Evolutionary conservation across 352 stramenopile genomes (phyloP), one percentile per base, ranked within the genome.

Genomic region (Globisporangium perplexum): DNA sequence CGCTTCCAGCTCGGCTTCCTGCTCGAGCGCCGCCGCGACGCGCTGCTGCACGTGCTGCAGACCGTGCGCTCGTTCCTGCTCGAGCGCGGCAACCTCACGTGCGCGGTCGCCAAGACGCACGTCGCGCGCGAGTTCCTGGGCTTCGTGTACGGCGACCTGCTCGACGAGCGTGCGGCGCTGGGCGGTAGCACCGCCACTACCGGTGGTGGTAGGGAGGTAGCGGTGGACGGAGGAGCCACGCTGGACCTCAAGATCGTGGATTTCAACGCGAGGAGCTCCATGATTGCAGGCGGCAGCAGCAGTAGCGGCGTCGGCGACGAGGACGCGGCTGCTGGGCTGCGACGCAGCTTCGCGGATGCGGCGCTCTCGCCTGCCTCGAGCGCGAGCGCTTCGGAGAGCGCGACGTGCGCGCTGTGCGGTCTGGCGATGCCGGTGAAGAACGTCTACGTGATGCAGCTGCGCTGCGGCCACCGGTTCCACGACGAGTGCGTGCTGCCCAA

Each of bases 391-490:
- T 39, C 33, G 17, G 51, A 47, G n/a, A 22, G 26, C 11, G 43
- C 30, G 14, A 7, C 38, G 7, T 75, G 66, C 23, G 46, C 24
- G 8, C 24, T 73, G 18, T 76, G 65, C 49, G 35, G 42, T 31
- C 60, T 44, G 50, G 36, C 65, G 39, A 62, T 71, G 39, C 50
- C 44, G 0, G n/a, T 24, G 3, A 64, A 62, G 26, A 56, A 63
- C 17, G 64, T 61, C 23, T 70, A 77, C 43, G 65, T 77, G 38
- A 72, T 69, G 57, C 70, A 60, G 18, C 44, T 90, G 14, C 44
- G 22, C n/a, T 90, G 77, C 36, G 77, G 74, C 28, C 77, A 88
- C 41, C 63, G 69, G 23, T 88, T 88, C 62, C 77, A 90, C 60
- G 77, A 90, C 59, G 74, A 87, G 49, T 87, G 77, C 57, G 67